Evolutionary conservation across 306 rosid species (phyloP).

Genomic region (Nissolia schottii): DNA sequence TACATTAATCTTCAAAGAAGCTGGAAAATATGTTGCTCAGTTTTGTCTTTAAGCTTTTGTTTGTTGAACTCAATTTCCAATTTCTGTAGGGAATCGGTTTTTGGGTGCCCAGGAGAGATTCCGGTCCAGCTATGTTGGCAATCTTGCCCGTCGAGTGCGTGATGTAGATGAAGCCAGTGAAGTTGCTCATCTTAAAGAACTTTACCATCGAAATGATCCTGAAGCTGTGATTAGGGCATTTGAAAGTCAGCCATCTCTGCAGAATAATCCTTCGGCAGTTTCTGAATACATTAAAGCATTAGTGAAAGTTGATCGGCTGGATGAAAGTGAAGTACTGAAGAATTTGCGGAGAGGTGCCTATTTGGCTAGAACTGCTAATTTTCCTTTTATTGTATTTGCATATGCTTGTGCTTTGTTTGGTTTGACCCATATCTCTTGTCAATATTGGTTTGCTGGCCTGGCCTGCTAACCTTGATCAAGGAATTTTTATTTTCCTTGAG

Average conservation of each 20-base stretch:
- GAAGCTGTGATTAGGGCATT: constrained; percentile 83
- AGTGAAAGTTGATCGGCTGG: constrained; percentile 77
- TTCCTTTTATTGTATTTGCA: background rate
- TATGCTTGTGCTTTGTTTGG: background rate
- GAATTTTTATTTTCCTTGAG: background rate
- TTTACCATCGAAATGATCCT: constrained; percentile 62
- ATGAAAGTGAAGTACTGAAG: constrained; percentile 74
- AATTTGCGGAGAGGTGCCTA: constrained; percentile 72
- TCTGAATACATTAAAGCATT: constrained; percentile 82
- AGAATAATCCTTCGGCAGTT: constrained; percentile 62
- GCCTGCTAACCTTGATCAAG: constrained; percentile 9
- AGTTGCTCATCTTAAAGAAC: constrained; percentile 76
- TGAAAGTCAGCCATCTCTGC: constrained; percentile 83
- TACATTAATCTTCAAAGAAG: background rate
- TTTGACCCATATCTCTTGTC: background rate
- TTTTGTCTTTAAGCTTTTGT: background rate
- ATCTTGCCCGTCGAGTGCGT: constrained; percentile 58
- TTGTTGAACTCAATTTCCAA: constrained; percentile 5
- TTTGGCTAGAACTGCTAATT: constrained; percentile 13
- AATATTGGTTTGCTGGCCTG: background rate
- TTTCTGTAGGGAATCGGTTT: constrained; percentile 48
- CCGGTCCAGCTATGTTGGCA: constrained; percentile 76
- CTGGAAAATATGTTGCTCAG: background rate
- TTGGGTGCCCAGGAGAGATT: constrained; percentile 50
- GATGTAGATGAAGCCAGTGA: constrained; percentile 77